These are phyloP conservation scores for Neospermospora avenae DNA, from an alignment of 2,329 filamentous ascomycete genomes.

Conservation along the genomic window DNA sequence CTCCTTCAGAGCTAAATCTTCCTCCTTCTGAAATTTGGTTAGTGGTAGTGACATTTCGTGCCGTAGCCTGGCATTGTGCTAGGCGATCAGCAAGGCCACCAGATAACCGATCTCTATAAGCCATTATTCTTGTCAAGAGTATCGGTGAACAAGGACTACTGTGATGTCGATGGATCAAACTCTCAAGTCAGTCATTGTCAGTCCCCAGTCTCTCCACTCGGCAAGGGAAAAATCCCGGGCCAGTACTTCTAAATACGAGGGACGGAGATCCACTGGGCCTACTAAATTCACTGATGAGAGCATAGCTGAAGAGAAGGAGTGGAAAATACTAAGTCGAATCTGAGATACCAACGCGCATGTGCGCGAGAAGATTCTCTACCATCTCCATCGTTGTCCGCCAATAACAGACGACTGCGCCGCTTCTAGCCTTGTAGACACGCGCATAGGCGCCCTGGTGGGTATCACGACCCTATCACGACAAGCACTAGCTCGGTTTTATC, in stretches of 20 bases:
- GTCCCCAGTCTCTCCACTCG: not conserved
- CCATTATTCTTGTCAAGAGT: not conserved
- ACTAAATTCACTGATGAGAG: not conserved
- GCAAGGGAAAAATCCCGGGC: not conserved
- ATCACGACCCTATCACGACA: conserved; percentile 13
- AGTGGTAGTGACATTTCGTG: not conserved
- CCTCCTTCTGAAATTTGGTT: not conserved
- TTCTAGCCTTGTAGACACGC: conserved; percentile 23
- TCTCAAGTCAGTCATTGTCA: conserved; percentile 1
- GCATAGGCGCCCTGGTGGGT: conserved; percentile 24
- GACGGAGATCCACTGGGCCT: not conserved
- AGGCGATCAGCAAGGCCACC: conserved; percentile 10
- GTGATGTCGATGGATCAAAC: not conserved
- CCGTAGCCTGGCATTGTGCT: not conserved
- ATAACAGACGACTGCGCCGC: conserved; percentile 22
- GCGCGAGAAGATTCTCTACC: conserved; percentile 10
- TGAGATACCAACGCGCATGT: not conserved
- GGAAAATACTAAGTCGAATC: not conserved
- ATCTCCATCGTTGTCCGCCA: not conserved
- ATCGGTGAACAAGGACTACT: not conserved
- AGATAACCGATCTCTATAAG: not conserved
- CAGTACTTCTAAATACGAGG: not conserved
- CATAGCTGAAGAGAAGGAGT: not conserved
- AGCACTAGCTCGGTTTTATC: conserved; percentile 11
- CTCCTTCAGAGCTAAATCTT: not conserved